Evolutionary conservation across 495 filamentous ascomycete genomes (phyloP).

Genomic region (Penicillium angulare): DNA sequence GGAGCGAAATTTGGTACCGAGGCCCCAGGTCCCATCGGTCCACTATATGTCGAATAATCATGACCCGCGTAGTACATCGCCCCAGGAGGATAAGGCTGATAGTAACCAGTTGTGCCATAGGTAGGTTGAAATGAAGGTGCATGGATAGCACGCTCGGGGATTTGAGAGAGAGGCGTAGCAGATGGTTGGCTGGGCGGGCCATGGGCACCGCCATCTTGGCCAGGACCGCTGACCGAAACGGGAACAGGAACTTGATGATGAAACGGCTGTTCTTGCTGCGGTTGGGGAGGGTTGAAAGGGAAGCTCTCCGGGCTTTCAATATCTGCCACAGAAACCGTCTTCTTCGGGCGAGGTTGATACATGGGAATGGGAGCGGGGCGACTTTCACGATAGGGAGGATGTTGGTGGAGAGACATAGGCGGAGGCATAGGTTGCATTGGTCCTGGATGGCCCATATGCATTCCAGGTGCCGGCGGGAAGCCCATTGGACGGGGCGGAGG

Average conservation of each 20-base stretch:
- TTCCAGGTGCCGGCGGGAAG: conserved; percentile 21
- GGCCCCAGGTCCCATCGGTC: conserved; percentile 51
- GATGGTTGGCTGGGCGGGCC: conserved; percentile 72
- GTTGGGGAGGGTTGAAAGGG: conserved; percentile 67
- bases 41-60: conserved; percentile 36
- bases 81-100: conserved; percentile 56
- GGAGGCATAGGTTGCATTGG: conserved; percentile 33
- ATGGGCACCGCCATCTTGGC: conserved; percentile 58
- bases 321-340: conserved; percentile 88
- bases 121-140: conserved; percentile 89
- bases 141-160: conserved; percentile 91
- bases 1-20: conserved; percentile 55
- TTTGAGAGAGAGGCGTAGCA: conserved; percentile 89
- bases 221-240: conserved; percentile 56
- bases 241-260: conserved; percentile 84
- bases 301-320: conserved; percentile 83
- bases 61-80: conserved; percentile 53
- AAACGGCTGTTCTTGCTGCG: conserved; percentile 78
- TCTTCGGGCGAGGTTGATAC: conserved; percentile 95
- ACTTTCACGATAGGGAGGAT: conserved; percentile 76
- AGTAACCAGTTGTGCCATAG: conserved; percentile 58
- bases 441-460: conserved; percentile 19
- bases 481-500: conserved; percentile 51
- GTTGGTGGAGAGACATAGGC: conserved; percentile 43
- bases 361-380: conserved; percentile 75